Conservation (phyloP, 1,284 basidiomycete genomes). For the Grifola frondosa region DNA sequence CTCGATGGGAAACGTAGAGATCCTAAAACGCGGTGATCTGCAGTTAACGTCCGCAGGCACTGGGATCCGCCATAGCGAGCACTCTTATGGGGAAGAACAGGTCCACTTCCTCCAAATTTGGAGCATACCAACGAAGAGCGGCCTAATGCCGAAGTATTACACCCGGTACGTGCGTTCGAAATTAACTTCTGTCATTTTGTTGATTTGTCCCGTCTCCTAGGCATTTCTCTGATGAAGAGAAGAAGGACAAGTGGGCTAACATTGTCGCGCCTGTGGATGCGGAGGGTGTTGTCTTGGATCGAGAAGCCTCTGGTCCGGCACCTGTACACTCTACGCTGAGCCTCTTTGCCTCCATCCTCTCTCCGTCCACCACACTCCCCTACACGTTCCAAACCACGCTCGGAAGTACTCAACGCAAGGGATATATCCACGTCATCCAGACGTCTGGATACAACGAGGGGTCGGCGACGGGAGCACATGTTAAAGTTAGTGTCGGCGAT, state of each 20-base stretch:
- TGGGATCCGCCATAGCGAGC: conserved; percentile 84
- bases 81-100: conserved; percentile 54
- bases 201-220: conserved; percentile 26
- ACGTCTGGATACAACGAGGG: conserved; percentile 71
- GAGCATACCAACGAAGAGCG: conserved; percentile 61
- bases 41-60: conserved; percentile 91
- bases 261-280: conserved; percentile 71
- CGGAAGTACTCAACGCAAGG: conserved; percentile 38
- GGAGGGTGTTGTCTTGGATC: conserved; percentile 52
- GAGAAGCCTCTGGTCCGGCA: conserved; percentile 72
- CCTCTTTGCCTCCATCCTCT: conserved; percentile 68
- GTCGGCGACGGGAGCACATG: conserved; percentile 45
- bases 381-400: conserved; percentile 40
- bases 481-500: conserved; percentile 43
- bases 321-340: conserved; percentile 67
- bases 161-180: conserved; percentile 50
- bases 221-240: conserved; percentile 83
- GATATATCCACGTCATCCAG: conserved; percentile 73
- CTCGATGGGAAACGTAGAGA: conserved; percentile 86
- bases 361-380: conserved; percentile 49
- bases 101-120: conserved; percentile 91
- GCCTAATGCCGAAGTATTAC: conserved; percentile 75
- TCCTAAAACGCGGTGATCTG: conserved; percentile 83
- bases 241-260: conserved; percentile 64
- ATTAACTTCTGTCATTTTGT: not conserved